Conservation (phyloP, 2,329 filamentous ascomycete genomes). For the Neofusicoccum parvum region DNA sequence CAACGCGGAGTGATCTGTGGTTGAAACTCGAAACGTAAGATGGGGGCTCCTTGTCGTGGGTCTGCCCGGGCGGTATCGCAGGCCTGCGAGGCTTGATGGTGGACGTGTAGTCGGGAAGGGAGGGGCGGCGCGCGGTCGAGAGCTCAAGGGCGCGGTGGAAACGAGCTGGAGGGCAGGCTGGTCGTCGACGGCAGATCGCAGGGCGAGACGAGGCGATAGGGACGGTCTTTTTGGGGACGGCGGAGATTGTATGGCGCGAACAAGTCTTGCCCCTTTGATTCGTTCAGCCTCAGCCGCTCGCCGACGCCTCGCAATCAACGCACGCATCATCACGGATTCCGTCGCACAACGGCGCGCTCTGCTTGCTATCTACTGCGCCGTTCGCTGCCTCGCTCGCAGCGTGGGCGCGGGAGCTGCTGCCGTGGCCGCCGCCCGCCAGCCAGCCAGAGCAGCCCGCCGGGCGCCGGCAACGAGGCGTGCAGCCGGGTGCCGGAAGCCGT, state of each 20-base stretch:
- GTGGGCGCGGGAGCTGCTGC: not conserved
- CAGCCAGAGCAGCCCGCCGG: not conserved
- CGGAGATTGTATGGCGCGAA: constrained; percentile 21
- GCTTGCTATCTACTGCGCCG: constrained; percentile 3
- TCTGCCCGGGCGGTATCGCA: not conserved
- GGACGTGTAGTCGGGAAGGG: constrained; percentile 12
- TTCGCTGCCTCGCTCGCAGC: not conserved
- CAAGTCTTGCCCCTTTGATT: constrained; percentile 20
- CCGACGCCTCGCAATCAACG: constrained; percentile 18
- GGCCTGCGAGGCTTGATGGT: no score
- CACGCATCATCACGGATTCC: constrained; percentile 12
- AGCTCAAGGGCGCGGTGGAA: not conserved
- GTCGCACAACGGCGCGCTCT: constrained; percentile 8
- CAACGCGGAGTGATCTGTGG: constrained; percentile 35
- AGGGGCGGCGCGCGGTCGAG: constrained; percentile 9
- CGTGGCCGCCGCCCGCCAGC: not conserved
- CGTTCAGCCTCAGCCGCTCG: constrained; percentile 19
- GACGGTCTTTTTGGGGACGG: constrained; percentile 19
- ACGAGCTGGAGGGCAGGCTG: constrained; percentile 19
- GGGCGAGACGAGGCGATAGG: constrained; percentile 11
- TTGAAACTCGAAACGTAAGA: constrained; percentile 40
- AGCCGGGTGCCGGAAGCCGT: not conserved
- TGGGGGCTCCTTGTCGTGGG: constrained; percentile 19
- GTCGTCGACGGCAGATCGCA: constrained; percentile 11
- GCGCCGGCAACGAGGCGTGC: constrained; percentile 2